These are phyloP conservation scores for Pittosporum tobira DNA, from an alignment of 129 eudicot genomes.

Conservation along the genomic window DNA sequence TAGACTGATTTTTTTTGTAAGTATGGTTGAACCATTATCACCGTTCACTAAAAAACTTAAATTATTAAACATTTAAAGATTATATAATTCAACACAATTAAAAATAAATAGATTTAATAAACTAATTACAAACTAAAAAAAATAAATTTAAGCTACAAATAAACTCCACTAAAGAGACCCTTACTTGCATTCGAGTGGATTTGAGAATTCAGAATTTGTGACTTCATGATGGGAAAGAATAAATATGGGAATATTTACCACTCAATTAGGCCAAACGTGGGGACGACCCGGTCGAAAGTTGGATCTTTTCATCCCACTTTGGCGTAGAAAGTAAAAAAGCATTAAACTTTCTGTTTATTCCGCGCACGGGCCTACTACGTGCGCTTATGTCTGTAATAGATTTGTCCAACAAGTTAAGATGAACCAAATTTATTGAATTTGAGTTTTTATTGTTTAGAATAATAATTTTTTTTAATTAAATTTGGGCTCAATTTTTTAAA, in stretches of 20 bases:
- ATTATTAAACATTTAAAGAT: too few relatives aligned
- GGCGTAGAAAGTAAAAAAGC: background rate
- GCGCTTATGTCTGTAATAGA: background rate
- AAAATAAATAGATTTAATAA: too few relatives aligned
- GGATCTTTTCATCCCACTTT: constrained; percentile 5
- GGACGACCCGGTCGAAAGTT: constrained; percentile 1
- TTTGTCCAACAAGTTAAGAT: background rate
- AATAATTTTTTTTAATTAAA: too few relatives aligned
- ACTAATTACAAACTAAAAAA: too few relatives aligned
- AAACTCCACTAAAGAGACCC: background rate
- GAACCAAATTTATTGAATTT: background rate
- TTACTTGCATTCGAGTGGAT: background rate
- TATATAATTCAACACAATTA: too few relatives aligned
- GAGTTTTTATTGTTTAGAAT: background rate
- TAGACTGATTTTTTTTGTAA: too few relatives aligned
- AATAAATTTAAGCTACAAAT: background rate
- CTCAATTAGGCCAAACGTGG: background rate
- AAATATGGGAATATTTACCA: background rate
- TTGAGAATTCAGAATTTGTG: background rate
- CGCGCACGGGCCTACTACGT: background rate
- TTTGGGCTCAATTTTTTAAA: too few relatives aligned
- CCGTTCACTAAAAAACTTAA: too few relatives aligned
- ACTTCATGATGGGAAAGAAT: background rate
- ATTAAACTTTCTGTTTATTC: background rate
- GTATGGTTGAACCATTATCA: too few relatives aligned